Conservation (phyloP, 805 yeast genomes). For the Pichia rugopelliculosa region DNA sequence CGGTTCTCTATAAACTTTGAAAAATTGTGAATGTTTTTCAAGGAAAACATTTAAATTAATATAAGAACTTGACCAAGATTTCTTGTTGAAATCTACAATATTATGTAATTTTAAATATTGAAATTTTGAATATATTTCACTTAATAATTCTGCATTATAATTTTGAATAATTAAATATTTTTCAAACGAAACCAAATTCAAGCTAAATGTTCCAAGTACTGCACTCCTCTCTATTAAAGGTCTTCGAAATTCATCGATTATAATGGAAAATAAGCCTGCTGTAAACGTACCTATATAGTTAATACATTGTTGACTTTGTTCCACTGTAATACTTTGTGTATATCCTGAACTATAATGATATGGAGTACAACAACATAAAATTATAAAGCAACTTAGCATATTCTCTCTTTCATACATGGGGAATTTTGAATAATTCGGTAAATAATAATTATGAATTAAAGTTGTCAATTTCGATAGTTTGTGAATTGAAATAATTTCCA, state of each 20-base stretch:
- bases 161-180: background rate
- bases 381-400: background rate
- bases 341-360: background rate
- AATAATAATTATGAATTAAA: background rate
- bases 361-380: background rate
- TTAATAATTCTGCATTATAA: background rate
- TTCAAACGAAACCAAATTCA: background rate
- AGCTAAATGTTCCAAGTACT: background rate
- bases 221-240: background rate
- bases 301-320: background rate
- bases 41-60: background rate
- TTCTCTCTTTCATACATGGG: background rate
- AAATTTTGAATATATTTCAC: background rate
- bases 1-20: background rate
- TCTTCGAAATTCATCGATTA: background rate
- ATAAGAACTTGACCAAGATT: background rate
- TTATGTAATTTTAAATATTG: background rate
- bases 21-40: background rate
- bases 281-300: background rate
- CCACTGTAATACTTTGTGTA: background rate
- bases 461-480: background rate
- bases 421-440: background rate
- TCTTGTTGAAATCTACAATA: background rate
- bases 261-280: background rate
- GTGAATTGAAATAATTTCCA: background rate